Conservation (phyloP, 371 early-diverging fungal species). For the Entomophthora muscae region DNA sequence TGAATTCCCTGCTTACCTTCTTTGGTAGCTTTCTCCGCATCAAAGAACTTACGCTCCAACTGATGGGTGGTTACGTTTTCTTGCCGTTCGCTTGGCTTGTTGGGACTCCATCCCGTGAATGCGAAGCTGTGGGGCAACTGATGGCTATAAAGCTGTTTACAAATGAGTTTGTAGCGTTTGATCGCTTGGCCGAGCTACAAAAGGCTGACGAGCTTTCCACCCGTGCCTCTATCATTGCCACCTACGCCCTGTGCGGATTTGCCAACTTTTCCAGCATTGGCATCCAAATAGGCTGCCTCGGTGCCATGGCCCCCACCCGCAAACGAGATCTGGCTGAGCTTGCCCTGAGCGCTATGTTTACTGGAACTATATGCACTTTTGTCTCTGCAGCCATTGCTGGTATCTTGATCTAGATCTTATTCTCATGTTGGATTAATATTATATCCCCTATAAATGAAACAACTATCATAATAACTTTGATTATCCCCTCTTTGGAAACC, state of each 20-base stretch:
- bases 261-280: constrained; percentile 68
- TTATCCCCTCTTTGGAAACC: too few species aligned
- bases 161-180: constrained; percentile 83
- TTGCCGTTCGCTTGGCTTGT: too few species aligned
- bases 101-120: too few species aligned
- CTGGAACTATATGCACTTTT: constrained; percentile 65
- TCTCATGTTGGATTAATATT: too few species aligned
- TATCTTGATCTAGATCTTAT: constrained; percentile 39
- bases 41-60: constrained; percentile 34
- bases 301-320: constrained; percentile 70
- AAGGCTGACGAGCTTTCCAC: constrained; percentile 14
- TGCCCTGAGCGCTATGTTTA: constrained; percentile 62
- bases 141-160: too few species aligned
- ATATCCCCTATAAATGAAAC: too few species aligned
- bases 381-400: constrained; percentile 73
- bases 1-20: too few species aligned
- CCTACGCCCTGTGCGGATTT: too few species aligned
- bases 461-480: too few species aligned
- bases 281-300: constrained; percentile 64
- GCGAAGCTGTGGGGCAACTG: too few species aligned
- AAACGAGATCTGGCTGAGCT: constrained; percentile 47
- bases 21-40: too few species aligned
- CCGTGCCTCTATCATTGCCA: constrained; percentile 28
- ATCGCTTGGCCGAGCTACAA: constrained; percentile 4
- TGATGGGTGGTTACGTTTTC: constrained; percentile 60